Evolutionary conservation across 352 stramenopile species (phyloP).

Genomic region (Pythium coloratum): DNA sequence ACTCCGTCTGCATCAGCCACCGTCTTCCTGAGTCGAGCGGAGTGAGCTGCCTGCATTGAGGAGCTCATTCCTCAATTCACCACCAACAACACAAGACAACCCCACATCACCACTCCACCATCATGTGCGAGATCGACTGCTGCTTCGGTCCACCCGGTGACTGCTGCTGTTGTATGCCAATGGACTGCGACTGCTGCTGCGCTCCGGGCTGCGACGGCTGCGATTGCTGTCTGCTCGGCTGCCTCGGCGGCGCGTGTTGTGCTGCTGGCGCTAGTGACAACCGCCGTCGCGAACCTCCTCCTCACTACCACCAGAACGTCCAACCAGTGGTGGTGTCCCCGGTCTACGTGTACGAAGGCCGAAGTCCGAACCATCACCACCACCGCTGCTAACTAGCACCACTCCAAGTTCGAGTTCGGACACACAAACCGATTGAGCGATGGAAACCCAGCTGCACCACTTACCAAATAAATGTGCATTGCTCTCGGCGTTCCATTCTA

Average conservation of each 20-base stretch:
- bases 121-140: conserved; percentile 6
- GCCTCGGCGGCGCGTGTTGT: conserved; percentile 4
- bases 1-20: background rate
- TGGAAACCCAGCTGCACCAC: too few relatives aligned
- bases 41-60: background rate
- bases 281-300: background rate
- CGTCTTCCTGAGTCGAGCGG: background rate
- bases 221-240: conserved; percentile 17
- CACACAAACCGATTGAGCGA: too few relatives aligned
- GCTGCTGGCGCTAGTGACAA: background rate
- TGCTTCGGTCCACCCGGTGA: background rate
- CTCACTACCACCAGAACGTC: conserved; percentile 2
- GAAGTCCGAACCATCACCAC: background rate
- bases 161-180: conserved; percentile 4
- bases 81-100: background rate
- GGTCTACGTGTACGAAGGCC: conserved; percentile 4
- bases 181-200: conserved; percentile 8
- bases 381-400: background rate
- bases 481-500: too few relatives aligned
- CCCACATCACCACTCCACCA: background rate
- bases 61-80: background rate
- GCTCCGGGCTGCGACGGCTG: conserved; percentile 1
- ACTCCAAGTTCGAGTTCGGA: too few relatives aligned
- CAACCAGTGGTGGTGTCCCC: conserved; percentile 11
- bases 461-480: too few relatives aligned